Base-by-base conservation (phyloP, 108 stramenopile genomes). In the Nitzschia palea region DNA sequence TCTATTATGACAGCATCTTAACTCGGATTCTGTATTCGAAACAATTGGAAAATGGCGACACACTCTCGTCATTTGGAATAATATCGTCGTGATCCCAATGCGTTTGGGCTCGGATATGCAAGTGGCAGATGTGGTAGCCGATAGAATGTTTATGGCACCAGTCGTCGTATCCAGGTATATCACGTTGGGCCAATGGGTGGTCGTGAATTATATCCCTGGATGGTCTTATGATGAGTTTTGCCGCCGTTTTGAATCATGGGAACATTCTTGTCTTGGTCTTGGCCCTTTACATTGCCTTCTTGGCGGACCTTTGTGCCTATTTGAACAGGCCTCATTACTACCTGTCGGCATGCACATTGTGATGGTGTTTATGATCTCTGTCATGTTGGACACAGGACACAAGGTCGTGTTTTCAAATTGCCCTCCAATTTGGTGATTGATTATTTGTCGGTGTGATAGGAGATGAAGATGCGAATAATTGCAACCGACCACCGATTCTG, bases 401-500 rank as follows among this genome's bases (percentile, higher is more conserved):
- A 91, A 92, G 60, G 81, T 62, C 9, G 60, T 90, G 6, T n/a
- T 95, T 95, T 77, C 86, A 88, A 33, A 89, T 89, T 58, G 94
- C 94, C 1, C 62, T 92, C 10, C 45, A 56, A 31, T 86, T 72
- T 70, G 94, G 94, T 8, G 92, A 92, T 67, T 86, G 94, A 31
- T 65, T 95, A 4, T 92, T 82, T 72, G 94, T 95, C 25, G 94
- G 94, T 23, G 94, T 95, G 12, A 88, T 90, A 28, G 87, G 86
- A 18, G 94, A 95, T 74, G 77, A 87, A 57, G 94, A 95, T 67
- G 90, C 90, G 52, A 60, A 80, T 20, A 62, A 64, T 1, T 95
- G 92, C 81, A 95, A 95, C 61, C 81, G 94, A 53, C 89, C 89
- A 37, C 94, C 94, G 22, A 91, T 95, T 50, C 92, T 95, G 94